Base-by-base conservation (phyloP, 2,329 filamentous ascomycete species). In the Paraconiothyrium brasiliense region DNA sequence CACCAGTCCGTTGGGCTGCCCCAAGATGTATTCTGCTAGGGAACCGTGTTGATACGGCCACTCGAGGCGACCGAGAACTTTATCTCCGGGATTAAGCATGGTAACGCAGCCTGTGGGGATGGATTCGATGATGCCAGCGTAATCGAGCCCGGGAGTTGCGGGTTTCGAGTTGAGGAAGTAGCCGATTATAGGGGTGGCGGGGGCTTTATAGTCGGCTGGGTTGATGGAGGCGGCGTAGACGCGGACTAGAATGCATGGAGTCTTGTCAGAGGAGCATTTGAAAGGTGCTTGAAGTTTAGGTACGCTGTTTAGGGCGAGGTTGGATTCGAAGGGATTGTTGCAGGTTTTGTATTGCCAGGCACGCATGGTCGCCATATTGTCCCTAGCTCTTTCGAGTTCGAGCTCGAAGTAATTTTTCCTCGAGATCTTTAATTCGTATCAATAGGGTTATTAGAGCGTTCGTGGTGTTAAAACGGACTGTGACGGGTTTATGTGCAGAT, bases 91-190 rank as follows among this genome's bases (percentile, higher is more conserved):
- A 30, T 47, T 57, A 1, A 72, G 50, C 1, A 37, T 30, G 4
- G 54, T 44, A 13, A 24, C 43, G 30, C 61, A 59, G 13, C 59
- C 54, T 4, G 61, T 30, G 6, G 62, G 57, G 3, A 57, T 46
- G n/a, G 58, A 43, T 2, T 63, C 63, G 4, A 72, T 55, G 22
- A 54, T 46, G 22, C 70, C 70, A 3, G 63, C 44, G 27, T 70
- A 72, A 24, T 72, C 70, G 8, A 71, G 63, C 0, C 67, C 70
- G 14, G 70, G 70, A 0, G 67, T 72, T n/a, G 66, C 66, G 51
- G 70, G 68, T 9, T 67, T 69, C 27, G 63, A 57, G 13, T 67
- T 71, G n/a, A 64, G 58, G 46, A 72, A 56, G 30, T 66, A 61
- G 3, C 63, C 63, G 6, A 70, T 51, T 1, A 71, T 13, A 6